Evolutionary conservation across 306 rosid genomes (phyloP), one percentile per base, ranked within the genome.

Genomic region (Dicorynia guianensis): DNA sequence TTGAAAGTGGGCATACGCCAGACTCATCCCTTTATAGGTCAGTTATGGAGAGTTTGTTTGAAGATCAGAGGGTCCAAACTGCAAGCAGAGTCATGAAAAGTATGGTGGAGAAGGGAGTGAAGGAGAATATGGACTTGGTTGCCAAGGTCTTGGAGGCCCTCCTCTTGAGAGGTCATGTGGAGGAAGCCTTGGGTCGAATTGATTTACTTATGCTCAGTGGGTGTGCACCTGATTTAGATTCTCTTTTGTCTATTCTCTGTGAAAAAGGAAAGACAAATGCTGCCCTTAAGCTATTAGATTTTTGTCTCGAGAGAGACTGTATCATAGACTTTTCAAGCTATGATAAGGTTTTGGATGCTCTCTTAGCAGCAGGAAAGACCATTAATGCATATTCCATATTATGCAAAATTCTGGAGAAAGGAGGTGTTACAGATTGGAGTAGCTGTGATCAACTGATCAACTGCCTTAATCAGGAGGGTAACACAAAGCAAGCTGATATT

Each of bases 401-500:
- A 67, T 90, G 95, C 76, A 95, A 92, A 84, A 83, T 95, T 70
- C 66, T 88, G 87, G 97, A 82, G 80, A 95, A 90, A 85, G 87
- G 98, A 81, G 90, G 87, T 63, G 80, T 67, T 40, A 71, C 84
- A 0, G 89, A 87, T 65, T 95, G 96, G 96, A 82, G 87, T 61
- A 85, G 93, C 84, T 74, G 77, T 55, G 86, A 79, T 25, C 89
- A 89, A 81, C 86, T 92, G 75, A 88, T 95, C 69, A 88, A 63
- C 76, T 87, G 89, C 85, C 96, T 95, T 53, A 92, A 86, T 73
- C 73, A 76, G 75, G 96, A 92, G 71, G 98, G 98, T 52, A 90
- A 94, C 88, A 90, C 98, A 69, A 94, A 92, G 84, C 98, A 92
- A 86, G 97, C 97, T 4, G 98, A 92, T 76, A 48, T 92, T 65